Percentiles rank a stretch among this genome's conserved stretches.
phyloP scores from a whole-genome alignment of 352 stramenopile species.

The Pythium rishiriense region DNA sequence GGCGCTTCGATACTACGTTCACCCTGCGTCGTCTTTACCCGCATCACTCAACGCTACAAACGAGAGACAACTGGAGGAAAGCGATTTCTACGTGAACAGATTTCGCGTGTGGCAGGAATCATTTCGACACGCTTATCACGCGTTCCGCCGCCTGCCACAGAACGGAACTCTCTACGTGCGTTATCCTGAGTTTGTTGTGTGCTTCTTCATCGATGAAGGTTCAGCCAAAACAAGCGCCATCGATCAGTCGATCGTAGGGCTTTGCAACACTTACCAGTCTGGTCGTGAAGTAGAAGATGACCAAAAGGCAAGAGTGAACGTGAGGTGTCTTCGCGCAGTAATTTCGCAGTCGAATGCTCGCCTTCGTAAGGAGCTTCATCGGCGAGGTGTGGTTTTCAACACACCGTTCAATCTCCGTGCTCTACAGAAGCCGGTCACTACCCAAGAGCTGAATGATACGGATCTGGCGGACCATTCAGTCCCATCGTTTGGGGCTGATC shows the following conservation, averaged over 20 bases:
- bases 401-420: conserved; percentile 48
- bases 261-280: conserved; percentile 31
- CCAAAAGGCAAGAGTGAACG: neutral
- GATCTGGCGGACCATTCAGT: conserved; percentile 13
- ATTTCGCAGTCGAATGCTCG: conserved; percentile 69
- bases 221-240: neutral
- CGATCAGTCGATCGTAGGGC: conserved; percentile 32
- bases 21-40: conserved; percentile 55
- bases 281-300: neutral
- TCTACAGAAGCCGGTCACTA: conserved; percentile 26
- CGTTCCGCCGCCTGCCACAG: conserved; percentile 34
- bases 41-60: conserved; percentile 49
- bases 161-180: conserved; percentile 48
- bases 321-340: conserved; percentile 43
- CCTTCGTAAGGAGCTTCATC: conserved; percentile 63
- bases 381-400: conserved; percentile 55
- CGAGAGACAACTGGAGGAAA: conserved; percentile 45
- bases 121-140: conserved; percentile 71
- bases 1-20: conserved; percentile 65
- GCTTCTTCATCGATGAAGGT: conserved; percentile 42
- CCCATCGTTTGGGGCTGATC: conserved; percentile 1
- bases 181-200: conserved; percentile 62
- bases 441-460: conserved; percentile 36
- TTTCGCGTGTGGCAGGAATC: conserved; percentile 66
- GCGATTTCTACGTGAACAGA: conserved; percentile 52